Conservation (phyloP, 345 rosid species). For the Lumnitzera racemosa region DNA sequence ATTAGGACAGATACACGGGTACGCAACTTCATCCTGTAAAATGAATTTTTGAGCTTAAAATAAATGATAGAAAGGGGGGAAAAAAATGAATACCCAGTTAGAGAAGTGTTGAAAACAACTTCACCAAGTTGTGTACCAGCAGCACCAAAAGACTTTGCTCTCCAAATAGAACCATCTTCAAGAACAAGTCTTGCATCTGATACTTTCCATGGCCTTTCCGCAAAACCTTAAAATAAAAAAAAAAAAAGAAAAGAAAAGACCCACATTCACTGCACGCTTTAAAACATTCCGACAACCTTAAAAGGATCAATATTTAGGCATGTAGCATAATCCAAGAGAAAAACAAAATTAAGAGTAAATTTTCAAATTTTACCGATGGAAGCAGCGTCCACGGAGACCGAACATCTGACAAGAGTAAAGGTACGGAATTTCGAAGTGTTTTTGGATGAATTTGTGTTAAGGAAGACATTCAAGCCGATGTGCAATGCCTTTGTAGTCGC, state of each 20-base stretch:
- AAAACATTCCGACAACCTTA: neutral
- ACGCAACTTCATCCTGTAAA: neutral
- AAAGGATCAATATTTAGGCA: neutral
- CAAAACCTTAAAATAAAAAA: slow-evolving; percentile 28
- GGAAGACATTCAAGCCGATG: neutral
- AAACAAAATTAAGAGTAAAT: neutral
- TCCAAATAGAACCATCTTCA: slow-evolving; percentile 93
- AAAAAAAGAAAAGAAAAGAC: neutral
- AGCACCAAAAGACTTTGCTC: slow-evolving; percentile 94
- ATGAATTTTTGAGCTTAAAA: neutral
- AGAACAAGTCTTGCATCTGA: slow-evolving; percentile 85
- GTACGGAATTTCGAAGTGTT: slow-evolving; percentile 14
- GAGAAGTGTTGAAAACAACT: slow-evolving; percentile 91
- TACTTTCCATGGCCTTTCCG: slow-evolving; percentile 78
- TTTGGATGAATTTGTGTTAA: neutral
- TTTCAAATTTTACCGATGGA: slow-evolving; percentile 33
- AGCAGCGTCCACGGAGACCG: slow-evolving; percentile 34
- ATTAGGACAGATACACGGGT: no score
- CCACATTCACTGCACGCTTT: neutral
- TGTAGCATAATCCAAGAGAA: neutral
- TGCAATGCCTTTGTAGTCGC: slow-evolving; percentile 10
- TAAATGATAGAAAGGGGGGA: neutral
- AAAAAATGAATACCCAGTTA: slow-evolving; percentile 59
- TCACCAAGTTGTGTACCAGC: slow-evolving; percentile 90
- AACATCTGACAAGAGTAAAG: slow-evolving; percentile 41